Conservation (phyloP, 768 basidiomycete genomes). For the Boletus eberwhitei region DNA sequence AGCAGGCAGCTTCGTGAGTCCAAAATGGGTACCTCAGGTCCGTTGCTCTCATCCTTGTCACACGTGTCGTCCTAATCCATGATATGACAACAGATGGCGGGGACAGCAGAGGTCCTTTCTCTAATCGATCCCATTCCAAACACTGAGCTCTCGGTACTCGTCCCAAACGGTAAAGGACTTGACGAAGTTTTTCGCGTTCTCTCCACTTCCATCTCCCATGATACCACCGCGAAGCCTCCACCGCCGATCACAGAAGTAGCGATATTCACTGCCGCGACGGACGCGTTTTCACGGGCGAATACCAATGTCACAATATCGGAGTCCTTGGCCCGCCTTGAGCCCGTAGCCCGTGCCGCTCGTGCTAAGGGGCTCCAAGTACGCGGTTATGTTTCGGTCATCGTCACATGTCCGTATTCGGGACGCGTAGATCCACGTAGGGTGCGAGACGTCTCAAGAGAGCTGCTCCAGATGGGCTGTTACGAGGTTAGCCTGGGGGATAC, state of each 20-base stretch:
- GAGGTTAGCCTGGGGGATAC: constrained; percentile 93
- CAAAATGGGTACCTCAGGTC: constrained; percentile 90
- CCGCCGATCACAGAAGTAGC: constrained; percentile 79
- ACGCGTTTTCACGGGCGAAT: constrained; percentile 83
- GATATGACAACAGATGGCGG: constrained; percentile 65
- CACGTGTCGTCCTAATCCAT: not conserved
- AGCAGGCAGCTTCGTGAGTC: constrained; percentile 87
- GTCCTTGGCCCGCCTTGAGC: constrained; percentile 59
- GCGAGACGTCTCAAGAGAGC: constrained; percentile 61
- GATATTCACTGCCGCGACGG: constrained; percentile 86
- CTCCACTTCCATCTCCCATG: constrained; percentile 20
- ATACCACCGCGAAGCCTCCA: constrained; percentile 33
- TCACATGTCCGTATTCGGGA: constrained; percentile 87
- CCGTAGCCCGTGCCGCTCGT: constrained; percentile 60
- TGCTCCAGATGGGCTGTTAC: constrained; percentile 91
- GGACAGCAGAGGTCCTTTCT: constrained; percentile 71
- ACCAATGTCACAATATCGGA: constrained; percentile 73
- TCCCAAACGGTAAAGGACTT: constrained; percentile 78
- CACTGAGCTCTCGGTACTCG: constrained; percentile 73
- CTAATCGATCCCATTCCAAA: constrained; percentile 49
- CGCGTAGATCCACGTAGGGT: constrained; percentile 61
- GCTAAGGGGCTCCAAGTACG: constrained; percentile 65
- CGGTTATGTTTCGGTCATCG: constrained; percentile 83
- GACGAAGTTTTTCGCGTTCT: constrained; percentile 64
- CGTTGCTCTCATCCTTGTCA: constrained; percentile 4